A percentile compares a stretch with the other conserved stretches of the same genome.
phyloP scores from a whole-genome alignment of 768 basidiomycete genomes.

The Rhodotorula kratochvilovae region DNA sequence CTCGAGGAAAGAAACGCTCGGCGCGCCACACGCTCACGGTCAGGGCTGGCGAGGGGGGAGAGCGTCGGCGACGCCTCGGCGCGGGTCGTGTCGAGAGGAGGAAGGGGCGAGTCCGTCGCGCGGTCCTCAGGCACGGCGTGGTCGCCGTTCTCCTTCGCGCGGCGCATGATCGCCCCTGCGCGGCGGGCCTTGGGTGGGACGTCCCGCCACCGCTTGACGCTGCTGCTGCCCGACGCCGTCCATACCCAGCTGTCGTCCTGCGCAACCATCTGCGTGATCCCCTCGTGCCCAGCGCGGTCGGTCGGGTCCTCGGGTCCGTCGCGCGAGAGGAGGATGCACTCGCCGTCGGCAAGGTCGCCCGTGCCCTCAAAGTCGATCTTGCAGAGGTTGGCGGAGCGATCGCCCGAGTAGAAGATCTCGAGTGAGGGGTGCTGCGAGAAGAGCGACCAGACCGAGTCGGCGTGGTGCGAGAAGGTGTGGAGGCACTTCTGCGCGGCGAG shows the following conservation, averaged over 20 bases:
- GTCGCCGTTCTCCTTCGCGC: constrained; percentile 6
- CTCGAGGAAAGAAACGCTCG: constrained; percentile 33
- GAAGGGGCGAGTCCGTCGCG: not conserved
- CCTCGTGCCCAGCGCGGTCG: constrained; percentile 48
- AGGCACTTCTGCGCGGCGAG: constrained; percentile 76
- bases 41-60: not conserved
- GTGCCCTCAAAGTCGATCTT: constrained; percentile 84
- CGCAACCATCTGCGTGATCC: constrained; percentile 74
- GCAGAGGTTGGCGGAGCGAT: constrained; percentile 81
- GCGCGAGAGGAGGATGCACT: constrained; percentile 73
- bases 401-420: constrained; percentile 88
- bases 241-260: constrained; percentile 81
- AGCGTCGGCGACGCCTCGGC: not conserved
- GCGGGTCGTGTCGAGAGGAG: not conserved
- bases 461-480: constrained; percentile 93
- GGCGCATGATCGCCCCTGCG: not conserved
- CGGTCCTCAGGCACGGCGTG: constrained; percentile 1
- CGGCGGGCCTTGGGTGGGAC: constrained; percentile 53
- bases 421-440: constrained; percentile 81
- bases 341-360: constrained; percentile 75
- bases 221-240: constrained; percentile 81
- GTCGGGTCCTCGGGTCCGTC: constrained; percentile 51
- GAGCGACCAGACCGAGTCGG: constrained; percentile 78
- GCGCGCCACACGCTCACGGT: constrained; percentile 6
- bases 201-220: constrained; percentile 71